Conservation (phyloP, 129 eudicot genomes). For the Flaveria linearis region DNA sequence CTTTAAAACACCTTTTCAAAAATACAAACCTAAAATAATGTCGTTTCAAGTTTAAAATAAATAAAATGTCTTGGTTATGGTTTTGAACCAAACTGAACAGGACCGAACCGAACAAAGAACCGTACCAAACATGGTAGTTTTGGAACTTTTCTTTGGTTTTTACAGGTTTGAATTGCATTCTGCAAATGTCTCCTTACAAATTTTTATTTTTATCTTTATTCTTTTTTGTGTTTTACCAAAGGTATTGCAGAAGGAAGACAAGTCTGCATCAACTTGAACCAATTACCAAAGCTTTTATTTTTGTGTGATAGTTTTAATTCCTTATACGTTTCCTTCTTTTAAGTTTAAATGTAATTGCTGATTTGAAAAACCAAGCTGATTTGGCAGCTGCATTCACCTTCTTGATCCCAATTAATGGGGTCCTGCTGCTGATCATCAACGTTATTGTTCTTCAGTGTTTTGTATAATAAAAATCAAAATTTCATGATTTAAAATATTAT, state of each 20-base stretch:
- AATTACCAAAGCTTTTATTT: background rate
- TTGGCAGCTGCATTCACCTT: conserved; percentile 12
- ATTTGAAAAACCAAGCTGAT: conserved; percentile 13
- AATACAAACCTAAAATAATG: background rate
- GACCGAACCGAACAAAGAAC: background rate
- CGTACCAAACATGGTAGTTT: background rate
- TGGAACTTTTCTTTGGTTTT: background rate
- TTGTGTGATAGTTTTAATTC: conserved; percentile 29
- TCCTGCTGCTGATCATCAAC: background rate
- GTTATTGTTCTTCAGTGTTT: conserved; percentile 4
- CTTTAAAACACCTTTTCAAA: background rate
- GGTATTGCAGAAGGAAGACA: conserved; percentile 56
- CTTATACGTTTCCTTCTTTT: conserved; percentile 1
- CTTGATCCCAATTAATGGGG: conserved; percentile 12
- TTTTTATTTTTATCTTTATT: background rate
- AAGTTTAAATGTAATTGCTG: conserved; percentile 20
- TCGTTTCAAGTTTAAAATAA: background rate
- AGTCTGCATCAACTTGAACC: conserved; percentile 38
- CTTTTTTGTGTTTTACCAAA: conserved; percentile 14
- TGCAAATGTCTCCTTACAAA: too few species aligned
- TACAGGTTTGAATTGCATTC: too few species aligned
- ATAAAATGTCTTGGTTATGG: background rate
- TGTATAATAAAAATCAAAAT: conserved; percentile 17
- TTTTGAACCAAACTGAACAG: background rate
- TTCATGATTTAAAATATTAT: background rate